phyloP scores from a whole-genome alignment of 2,329 filamentous ascomycete species.

The Tothia fuscella region DNA sequence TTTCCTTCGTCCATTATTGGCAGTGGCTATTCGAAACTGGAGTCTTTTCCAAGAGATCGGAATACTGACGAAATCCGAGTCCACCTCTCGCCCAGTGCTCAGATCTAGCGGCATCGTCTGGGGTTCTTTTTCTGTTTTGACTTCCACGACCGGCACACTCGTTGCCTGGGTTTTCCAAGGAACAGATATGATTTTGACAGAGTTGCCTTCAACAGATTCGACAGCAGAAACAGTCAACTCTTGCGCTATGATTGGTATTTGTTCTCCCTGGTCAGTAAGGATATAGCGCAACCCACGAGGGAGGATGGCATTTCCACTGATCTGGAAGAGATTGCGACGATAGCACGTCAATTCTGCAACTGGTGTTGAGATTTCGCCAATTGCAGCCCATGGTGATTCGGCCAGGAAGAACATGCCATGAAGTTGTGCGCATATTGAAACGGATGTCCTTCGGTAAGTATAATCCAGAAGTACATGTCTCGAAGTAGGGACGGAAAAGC shows the following conservation, averaged over 20 bases:
- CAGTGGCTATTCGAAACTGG: slow-evolving; percentile 89
- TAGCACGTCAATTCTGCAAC: slow-evolving; percentile 90
- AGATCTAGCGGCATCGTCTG: slow-evolving; percentile 63
- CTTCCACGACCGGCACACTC: slow-evolving; percentile 38
- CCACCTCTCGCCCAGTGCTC: slow-evolving; percentile 53
- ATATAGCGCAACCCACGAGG: slow-evolving; percentile 69
- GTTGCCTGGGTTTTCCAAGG: slow-evolving; percentile 94
- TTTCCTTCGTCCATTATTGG: slow-evolving; percentile 88
- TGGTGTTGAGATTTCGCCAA: slow-evolving; percentile 43
- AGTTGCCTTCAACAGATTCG: slow-evolving; percentile 85
- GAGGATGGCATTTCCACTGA: slow-evolving; percentile 76
- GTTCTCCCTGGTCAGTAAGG: slow-evolving; percentile 72
- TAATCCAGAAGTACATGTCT: slow-evolving; percentile 55
- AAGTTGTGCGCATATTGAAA: slow-evolving; percentile 61
- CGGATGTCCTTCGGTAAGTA: slow-evolving; percentile 48
- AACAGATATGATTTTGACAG: slow-evolving; percentile 89
- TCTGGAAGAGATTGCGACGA: slow-evolving; percentile 88
- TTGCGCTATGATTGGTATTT: slow-evolving; percentile 67
- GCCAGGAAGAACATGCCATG: slow-evolving; percentile 86
- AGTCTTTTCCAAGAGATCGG: slow-evolving; percentile 89
- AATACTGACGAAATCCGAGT: slow-evolving; percentile 78
- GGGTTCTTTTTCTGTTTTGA: slow-evolving; percentile 73
- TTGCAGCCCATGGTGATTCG: slow-evolving; percentile 56
- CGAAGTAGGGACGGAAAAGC: slow-evolving; percentile 36
- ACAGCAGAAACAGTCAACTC: slow-evolving; percentile 86